phyloP scores from a whole-genome alignment of 768 basidiomycete species.

The Boletus coccyginus region DNA sequence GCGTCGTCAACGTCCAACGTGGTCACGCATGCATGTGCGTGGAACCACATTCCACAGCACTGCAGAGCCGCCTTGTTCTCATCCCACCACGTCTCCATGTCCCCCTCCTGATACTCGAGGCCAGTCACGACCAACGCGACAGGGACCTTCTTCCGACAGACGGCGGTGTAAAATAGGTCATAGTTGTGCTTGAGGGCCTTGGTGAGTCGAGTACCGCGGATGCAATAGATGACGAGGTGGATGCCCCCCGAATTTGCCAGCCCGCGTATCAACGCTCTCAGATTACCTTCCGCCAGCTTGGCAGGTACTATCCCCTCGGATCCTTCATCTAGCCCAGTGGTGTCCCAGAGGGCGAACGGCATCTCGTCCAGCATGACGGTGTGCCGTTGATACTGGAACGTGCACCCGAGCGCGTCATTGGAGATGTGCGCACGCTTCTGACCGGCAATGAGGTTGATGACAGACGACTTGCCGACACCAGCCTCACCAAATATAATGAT shows the following conservation, averaged over 20 bases:
- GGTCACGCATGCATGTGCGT: constrained; percentile 12
- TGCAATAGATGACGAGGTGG: constrained; percentile 9
- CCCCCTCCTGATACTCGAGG: constrained; percentile 25
- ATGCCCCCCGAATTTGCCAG: constrained; percentile 2
- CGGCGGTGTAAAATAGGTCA: constrained; percentile 29
- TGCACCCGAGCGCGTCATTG: constrained; percentile 2
- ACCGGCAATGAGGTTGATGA: constrained; percentile 10
- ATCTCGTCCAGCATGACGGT: not conserved
- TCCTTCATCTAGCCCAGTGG: constrained; percentile 8
- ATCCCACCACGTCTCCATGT: constrained; percentile 29
- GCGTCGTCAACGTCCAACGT: not conserved
- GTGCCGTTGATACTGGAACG: not conserved
- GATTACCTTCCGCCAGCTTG: not conserved
- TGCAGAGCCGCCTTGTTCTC: constrained; percentile 26
- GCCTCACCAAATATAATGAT: constrained; percentile 5
- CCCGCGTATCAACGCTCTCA: not conserved
- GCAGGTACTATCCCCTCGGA: constrained; percentile 6
- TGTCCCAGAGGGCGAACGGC: constrained; percentile 2
- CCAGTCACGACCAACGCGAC: constrained; percentile 36
- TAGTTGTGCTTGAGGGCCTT: constrained; percentile 30
- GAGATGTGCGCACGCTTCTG: not conserved
- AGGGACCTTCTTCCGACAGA: constrained; percentile 35
- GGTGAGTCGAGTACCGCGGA: not conserved
- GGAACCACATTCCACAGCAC: constrained; percentile 27
- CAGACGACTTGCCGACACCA: constrained; percentile 4